These are phyloP conservation scores for Dovyalis caffra DNA, from an alignment of 345 rosid species.

Conservation along the genomic window DNA sequence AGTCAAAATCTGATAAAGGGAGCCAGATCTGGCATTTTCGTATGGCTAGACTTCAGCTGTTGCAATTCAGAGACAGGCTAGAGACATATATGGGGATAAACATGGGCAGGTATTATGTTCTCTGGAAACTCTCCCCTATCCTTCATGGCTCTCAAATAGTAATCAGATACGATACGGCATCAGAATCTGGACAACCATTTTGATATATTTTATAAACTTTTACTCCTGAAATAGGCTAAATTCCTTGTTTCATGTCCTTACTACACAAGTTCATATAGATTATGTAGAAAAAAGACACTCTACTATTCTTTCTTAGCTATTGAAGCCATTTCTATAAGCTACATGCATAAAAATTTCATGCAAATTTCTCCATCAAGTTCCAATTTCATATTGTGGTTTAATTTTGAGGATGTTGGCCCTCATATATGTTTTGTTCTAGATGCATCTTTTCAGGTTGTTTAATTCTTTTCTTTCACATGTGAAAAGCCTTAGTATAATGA, in stretches of 20 bases:
- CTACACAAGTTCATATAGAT: neutral
- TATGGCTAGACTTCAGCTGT: slow-evolving; percentile 74
- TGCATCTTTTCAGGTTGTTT: too few species aligned
- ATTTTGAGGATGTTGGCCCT: neutral
- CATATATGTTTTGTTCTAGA: neutral
- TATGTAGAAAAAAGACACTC: neutral
- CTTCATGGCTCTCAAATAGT: neutral
- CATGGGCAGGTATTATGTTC: slow-evolving; percentile 87
- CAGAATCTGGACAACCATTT: neutral
- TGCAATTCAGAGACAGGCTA: slow-evolving; percentile 78
- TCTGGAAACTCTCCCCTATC: neutral
- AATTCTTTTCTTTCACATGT: neutral
- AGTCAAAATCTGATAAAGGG: slow-evolving; percentile 48
- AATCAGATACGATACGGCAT: neutral
- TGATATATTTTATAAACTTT: slow-evolving; percentile 2
- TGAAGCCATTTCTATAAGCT: neutral
- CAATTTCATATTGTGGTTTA: neutral
- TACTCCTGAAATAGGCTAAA: neutral
- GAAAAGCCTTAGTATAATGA: neutral
- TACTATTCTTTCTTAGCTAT: neutral
- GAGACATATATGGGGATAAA: slow-evolving; percentile 94
- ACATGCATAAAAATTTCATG: neutral
- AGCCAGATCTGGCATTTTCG: slow-evolving; percentile 65
- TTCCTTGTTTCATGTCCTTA: neutral
- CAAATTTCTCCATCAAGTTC: neutral